Evolutionary conservation across 2,329 filamentous ascomycete species (phyloP).

Genomic region (Aspergillus ochraceus): DNA sequence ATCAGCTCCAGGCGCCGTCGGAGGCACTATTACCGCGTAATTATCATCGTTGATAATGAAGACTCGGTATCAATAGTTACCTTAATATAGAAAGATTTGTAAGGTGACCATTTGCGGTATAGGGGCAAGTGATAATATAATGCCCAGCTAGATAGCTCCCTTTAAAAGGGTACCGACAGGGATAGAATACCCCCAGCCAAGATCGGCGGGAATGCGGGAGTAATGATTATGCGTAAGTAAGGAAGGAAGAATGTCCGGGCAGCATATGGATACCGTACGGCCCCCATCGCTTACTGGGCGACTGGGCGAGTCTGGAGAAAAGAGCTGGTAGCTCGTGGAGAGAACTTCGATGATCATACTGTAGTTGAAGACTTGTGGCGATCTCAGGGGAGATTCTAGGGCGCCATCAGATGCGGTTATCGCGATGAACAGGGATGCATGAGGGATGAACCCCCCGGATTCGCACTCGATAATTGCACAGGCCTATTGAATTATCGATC

Average conservation of each 20-base stretch:
- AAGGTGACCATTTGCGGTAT: not conserved
- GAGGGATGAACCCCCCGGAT: not conserved
- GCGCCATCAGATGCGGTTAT: not conserved
- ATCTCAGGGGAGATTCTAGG: not conserved
- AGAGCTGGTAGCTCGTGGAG: not conserved
- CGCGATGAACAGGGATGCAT: not conserved
- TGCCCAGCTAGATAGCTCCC: not conserved
- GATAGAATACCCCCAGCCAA: constrained; percentile 15
- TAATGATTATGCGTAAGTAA: constrained; percentile 8
- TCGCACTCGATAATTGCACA: not conserved
- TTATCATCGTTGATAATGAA: not conserved
- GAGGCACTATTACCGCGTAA: not conserved
- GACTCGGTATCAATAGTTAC: too few relatives aligned
- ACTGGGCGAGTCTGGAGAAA: not conserved
- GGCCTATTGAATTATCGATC: not conserved
- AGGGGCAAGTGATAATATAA: not conserved
- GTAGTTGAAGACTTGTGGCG: not conserved
- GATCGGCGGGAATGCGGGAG: constrained; percentile 10
- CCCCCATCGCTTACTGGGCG: not conserved
- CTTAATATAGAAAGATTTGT: not conserved
- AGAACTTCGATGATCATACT: not conserved
- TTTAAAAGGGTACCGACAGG: constrained; percentile 3
- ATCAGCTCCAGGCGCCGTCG: not conserved
- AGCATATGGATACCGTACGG: not conserved
- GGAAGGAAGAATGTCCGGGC: not conserved